Conservation (phyloP, 1,139 yeast genomes). For the Geotrichum cucujoidarum region DNA sequence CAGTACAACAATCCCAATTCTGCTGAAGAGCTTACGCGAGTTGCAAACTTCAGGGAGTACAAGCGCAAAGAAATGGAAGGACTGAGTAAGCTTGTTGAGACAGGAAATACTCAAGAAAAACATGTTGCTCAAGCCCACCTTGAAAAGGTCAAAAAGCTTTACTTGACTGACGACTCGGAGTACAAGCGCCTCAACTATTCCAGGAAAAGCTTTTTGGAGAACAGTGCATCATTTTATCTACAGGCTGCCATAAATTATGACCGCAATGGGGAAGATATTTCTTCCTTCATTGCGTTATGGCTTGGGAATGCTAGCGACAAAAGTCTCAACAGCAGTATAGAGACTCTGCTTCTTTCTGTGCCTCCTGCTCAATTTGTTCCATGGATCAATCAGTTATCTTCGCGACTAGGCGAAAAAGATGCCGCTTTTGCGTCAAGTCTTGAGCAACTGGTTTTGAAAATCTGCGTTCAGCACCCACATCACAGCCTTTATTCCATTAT, state of each 20-base stretch:
- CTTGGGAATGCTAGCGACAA: conserved; percentile 52
- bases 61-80: conserved; percentile 34
- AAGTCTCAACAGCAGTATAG: conserved; percentile 33
- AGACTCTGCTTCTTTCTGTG: conserved; percentile 39
- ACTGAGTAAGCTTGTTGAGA: conserved; percentile 39
- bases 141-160: conserved; percentile 44
- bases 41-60: conserved; percentile 46
- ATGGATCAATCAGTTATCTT: conserved; percentile 80
- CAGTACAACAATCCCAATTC: conserved; percentile 50
- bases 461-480: conserved; percentile 65
- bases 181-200: conserved; percentile 40
- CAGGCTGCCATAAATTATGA: conserved; percentile 47
- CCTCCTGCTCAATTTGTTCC: conserved; percentile 62
- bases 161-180: conserved; percentile 48
- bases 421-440: conserved; percentile 52
- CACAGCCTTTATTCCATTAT: conserved; percentile 69
- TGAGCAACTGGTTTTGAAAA: conserved; percentile 44
- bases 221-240: conserved; percentile 60
- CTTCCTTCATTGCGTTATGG: conserved; percentile 84
- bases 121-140: conserved; percentile 26
- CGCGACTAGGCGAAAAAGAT: conserved; percentile 48
- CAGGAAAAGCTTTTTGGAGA: conserved; percentile 45
- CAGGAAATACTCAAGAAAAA: conserved; percentile 15
- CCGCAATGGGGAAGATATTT: conserved; percentile 55
- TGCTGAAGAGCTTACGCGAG: conserved; percentile 44